Evolutionary conservation across 1,284 basidiomycete genomes (phyloP).

Genomic region (Trametes polyzona): DNA sequence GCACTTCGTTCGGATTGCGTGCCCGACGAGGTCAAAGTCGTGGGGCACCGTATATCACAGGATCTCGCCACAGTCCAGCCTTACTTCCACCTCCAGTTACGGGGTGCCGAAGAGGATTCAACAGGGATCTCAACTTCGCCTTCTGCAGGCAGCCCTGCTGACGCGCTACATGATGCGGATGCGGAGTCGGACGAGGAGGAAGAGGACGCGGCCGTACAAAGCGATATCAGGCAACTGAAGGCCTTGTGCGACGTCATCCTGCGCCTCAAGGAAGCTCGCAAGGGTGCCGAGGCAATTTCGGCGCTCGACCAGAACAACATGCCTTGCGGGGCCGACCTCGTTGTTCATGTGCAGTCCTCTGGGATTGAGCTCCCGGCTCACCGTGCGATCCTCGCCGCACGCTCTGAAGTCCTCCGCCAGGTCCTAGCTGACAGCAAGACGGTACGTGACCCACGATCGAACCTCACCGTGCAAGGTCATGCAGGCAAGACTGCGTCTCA

Average conservation of each 20-base stretch:
- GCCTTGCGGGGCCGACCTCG: constrained; percentile 65
- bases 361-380: constrained; percentile 64
- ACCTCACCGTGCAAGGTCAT: constrained; percentile 36
- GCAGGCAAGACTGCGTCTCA: constrained; percentile 15
- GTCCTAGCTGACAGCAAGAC: constrained; percentile 44
- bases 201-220: constrained; percentile 45
- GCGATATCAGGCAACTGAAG: constrained; percentile 53
- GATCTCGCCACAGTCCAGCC: constrained; percentile 75
- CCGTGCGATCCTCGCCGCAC: constrained; percentile 63
- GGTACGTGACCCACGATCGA: constrained; percentile 35
- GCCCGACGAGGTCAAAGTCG: constrained; percentile 60
- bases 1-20: constrained; percentile 81
- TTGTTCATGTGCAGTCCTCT: constrained; percentile 47
- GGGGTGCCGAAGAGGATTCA: background rate
- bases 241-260: constrained; percentile 46
- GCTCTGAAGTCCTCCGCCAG: constrained; percentile 54
- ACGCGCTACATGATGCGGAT: background rate
- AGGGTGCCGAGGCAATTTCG: constrained; percentile 14
- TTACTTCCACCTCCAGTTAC: constrained; percentile 35
- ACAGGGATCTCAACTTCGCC: background rate
- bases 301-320: constrained; percentile 27
- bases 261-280: constrained; percentile 26
- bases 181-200: constrained; percentile 38
- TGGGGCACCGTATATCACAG: constrained; percentile 65
- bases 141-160: background rate